Evolutionary conservation across 371 early-diverging fungal species (phyloP).

Genomic region (Rhizopus stolonifer): DNA sequence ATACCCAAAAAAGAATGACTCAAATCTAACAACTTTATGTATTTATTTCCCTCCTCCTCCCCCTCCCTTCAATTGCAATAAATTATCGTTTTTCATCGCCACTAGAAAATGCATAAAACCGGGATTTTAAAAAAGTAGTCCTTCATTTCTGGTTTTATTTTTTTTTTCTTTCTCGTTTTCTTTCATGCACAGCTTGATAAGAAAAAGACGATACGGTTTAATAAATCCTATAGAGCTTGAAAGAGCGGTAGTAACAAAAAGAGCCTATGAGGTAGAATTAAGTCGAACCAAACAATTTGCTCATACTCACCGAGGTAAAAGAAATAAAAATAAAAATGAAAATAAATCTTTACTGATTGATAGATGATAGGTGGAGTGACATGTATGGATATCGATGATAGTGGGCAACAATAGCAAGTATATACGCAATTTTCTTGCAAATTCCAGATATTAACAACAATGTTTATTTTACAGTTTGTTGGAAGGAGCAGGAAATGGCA

Average conservation of each 20-base stretch:
- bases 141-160: not conserved
- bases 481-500: conserved; percentile 68
- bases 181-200: conserved; percentile 39
- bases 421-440: not conserved
- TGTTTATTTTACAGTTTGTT: conserved; percentile 47
- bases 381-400: conserved; percentile 53
- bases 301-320: conserved; percentile 33
- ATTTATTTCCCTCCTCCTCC: not conserved
- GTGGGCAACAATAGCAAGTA: conserved; percentile 64
- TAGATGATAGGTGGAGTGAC: conserved; percentile 51
- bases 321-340: not conserved
- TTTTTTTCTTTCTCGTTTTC: conserved; percentile 4
- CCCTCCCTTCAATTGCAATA: too few species aligned
- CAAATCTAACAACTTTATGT: conserved; percentile 16
- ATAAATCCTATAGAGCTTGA: conserved; percentile 29
- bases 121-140: too few species aligned
- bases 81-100: too few species aligned
- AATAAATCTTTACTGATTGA: not conserved
- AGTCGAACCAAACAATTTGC: conserved; percentile 39
- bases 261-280: conserved; percentile 34
- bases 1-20: conserved; percentile 25
- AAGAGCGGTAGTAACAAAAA: conserved; percentile 40
- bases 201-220: conserved; percentile 34
- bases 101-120: too few species aligned
- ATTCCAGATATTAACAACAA: not conserved